A percentile compares a stretch with the other conserved stretches of the same genome.
These are phyloP conservation scores for Phaeosphaeriaceae sp. DNA, from an alignment of 2,329 filamentous ascomycete species.

Conservation along the genomic window DNA sequence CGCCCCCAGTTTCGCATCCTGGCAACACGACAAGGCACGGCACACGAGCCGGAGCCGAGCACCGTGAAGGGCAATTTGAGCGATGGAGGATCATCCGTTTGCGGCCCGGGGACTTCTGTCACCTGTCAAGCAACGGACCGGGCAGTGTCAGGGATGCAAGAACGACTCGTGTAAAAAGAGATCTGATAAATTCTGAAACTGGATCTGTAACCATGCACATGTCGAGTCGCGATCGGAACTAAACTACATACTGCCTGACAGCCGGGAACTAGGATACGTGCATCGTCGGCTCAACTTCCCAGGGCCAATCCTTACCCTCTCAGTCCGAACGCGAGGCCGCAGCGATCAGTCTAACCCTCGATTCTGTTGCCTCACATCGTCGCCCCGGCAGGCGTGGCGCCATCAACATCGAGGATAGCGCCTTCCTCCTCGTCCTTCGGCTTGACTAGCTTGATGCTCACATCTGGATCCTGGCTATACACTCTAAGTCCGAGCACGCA, in stretches of 20 bases:
- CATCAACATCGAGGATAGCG: constrained; percentile 40
- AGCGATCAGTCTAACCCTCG: neutral
- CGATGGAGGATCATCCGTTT: neutral
- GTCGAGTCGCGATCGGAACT: neutral
- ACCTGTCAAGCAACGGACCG: neutral
- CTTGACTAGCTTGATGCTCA: constrained; percentile 41
- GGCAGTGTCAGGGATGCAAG: neutral
- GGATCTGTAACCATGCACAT: neutral
- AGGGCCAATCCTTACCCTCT: too few relatives aligned
- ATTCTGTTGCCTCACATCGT: constrained; percentile 34
- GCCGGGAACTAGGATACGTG: neutral
- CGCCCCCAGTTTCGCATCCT: neutral
- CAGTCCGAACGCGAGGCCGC: neutral
- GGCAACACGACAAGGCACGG: neutral
- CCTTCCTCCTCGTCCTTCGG: constrained; percentile 39
- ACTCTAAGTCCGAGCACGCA: constrained; percentile 66
- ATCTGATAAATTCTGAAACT: neutral
- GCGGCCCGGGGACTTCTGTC: neutral
- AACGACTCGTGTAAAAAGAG: neutral
- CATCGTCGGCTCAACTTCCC: too few relatives aligned
- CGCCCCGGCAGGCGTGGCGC: constrained; percentile 39
- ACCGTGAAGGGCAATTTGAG: neutral
- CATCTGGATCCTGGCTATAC: constrained; percentile 45
- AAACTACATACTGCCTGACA: neutral
- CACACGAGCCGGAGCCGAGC: neutral